Base-by-base conservation (phyloP, 2,329 filamentous ascomycete genomes). In the Plectosphaerella cucumerina region DNA sequence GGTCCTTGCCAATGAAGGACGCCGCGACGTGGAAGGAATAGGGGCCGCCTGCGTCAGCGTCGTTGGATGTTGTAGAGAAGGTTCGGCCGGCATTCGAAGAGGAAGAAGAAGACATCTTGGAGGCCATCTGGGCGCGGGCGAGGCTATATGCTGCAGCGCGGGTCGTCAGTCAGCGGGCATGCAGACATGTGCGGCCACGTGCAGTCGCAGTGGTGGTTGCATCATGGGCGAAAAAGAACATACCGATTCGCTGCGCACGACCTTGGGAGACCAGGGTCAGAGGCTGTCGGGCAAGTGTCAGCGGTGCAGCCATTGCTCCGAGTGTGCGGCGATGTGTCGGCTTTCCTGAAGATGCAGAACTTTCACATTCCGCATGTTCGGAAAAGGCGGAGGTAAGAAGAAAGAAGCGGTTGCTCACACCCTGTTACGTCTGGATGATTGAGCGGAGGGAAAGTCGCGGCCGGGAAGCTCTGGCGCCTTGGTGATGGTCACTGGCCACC, bases 1-100 rank as follows among this genome's bases (percentile, higher is more conserved):
- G 79, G 59, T 84, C 81, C 67, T 93, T 93, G 52, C 82, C 86
- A 46, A 85, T 86, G 62, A 87, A 91, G 5, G 88, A 89, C 6
- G 86, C 86, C 26, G 87, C 85, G 53, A 90, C 78, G 57, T 86
- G 78, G 66, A 90, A 91, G 48, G 80, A 81, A 62, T 89, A 81
- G 37, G 47, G 47, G 10, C 47, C 47, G n/a, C 34, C 45, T 22
- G 33, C 33, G 20, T 12, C 33, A n/a, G n/a, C n/a, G n/a, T 39
- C 20, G 45, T 12, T 11, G 22, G 15, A 20, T 20, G 45, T 35
- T 15, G 31, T 14, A 15, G 17, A 20, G 34, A 5, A 15, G 12
- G 14, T 9, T 39, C 14, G 52, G 45, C 42, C 39, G 42, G 15
- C 47, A 44, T 20, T 21, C n/a, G 17, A 5, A 42, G 11, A 18